These are phyloP conservation scores for Axilococcus clingmanii DNA, from an alignment of 139 green algal genomes.

Conservation along the genomic window DNA sequence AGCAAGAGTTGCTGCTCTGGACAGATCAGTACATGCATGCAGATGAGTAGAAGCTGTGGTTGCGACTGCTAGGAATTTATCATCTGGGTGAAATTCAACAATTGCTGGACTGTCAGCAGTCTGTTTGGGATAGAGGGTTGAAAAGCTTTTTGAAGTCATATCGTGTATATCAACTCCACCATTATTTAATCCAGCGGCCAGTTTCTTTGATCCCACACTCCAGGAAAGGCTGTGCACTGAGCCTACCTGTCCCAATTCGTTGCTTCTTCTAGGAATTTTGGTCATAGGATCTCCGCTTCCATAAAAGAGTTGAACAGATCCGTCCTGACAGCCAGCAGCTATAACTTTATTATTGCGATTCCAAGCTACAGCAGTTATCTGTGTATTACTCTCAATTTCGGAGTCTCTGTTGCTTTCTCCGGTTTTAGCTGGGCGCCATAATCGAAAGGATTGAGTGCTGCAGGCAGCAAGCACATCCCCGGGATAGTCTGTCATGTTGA, in stretches of 20 bases:
- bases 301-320: conserved; percentile 17
- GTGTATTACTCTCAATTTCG: neutral
- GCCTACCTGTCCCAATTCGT: conserved; percentile 1
- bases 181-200: conserved; percentile 11
- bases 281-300: conserved; percentile 13
- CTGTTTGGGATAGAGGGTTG: neutral
- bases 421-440: conserved; percentile 2
- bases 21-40: neutral
- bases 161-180: conserved; percentile 16
- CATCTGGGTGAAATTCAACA: conserved; percentile 7
- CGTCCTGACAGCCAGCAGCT: conserved; percentile 10
- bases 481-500: conserved; percentile 4
- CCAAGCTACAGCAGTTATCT: conserved; percentile 5
- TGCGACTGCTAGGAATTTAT: conserved; percentile 24
- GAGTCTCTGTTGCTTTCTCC: neutral
- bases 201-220: conserved; percentile 23
- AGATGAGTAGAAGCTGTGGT: too few relatives aligned
- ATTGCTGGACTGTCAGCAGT: neutral
- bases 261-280: neutral
- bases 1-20: neutral
- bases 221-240: conserved; percentile 22
- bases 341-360: conserved; percentile 39
- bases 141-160: conserved; percentile 17
- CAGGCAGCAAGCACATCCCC: conserved; percentile 1
- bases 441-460: neutral